Base-by-base conservation (phyloP, 805 yeast species). In the Isabelozyma rhagii region DNA sequence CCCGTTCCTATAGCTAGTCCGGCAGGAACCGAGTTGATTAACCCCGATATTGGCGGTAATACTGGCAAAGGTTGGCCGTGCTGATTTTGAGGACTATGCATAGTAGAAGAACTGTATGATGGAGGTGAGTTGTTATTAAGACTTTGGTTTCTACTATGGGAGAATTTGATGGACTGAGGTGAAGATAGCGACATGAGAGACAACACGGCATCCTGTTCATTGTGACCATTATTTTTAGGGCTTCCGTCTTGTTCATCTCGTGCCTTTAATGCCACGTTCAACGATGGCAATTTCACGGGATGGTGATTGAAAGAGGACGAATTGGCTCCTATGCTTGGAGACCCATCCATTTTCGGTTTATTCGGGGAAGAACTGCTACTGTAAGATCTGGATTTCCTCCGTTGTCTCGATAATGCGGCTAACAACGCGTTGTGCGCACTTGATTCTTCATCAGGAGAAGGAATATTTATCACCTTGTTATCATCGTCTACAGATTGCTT, bases 101-200 rank as follows among this genome's bases (percentile, higher is more conserved):
- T 27, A 9, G 66, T 57, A 28, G 68, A 55, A 18, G 68, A 47
- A 13, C 64, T 49, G 25, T 59, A 53, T 49, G 57, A 53, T 14
- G 51, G 48, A 13, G 55, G 51, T 18, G 60, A 78, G 80, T 77
- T 27, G 56, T 66, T 47, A 43, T 48, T 54, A 25, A 64, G 55
- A 53, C 68, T 66, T 21, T 58, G 67, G 31, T 51, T 69, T 55
- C 67, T 64, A 43, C 67, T 60, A 52, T 66, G 69, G 13, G 55
- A 28, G 43, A 63, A 64, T 44, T 66, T 68, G 39, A 58, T 54
- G 14, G 66, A 47, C 55, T 70, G 75, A 2, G 85, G 84, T 1
- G 83, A 78, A 7, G 84, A 73, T 40, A 81, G 66, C 39, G 83
- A 77, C 75, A 81, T 81, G 47, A 81, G 67, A 18, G 84, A 79